Conservation (phyloP, 129 eudicot species). For the Pittosporum tobira region DNA sequence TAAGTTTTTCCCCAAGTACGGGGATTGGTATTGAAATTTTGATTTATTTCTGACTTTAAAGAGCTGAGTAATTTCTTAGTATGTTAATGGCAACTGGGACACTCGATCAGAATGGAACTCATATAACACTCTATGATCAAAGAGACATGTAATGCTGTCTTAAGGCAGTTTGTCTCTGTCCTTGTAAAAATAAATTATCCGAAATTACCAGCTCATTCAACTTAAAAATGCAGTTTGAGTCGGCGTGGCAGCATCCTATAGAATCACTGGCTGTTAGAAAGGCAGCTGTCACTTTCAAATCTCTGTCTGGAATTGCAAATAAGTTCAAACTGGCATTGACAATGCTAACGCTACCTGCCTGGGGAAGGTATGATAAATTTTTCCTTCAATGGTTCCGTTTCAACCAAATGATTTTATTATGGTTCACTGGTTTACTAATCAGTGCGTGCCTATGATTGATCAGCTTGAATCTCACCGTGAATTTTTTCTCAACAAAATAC, state of each 20-base stretch:
- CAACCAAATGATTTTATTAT: not conserved
- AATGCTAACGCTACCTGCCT: slow-evolving; percentile 77
- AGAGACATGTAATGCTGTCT: not conserved
- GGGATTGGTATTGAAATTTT: too few relatives aligned
- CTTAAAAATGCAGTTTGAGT: slow-evolving; percentile 60
- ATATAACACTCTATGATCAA: too few relatives aligned
- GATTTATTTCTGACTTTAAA: too few relatives aligned
- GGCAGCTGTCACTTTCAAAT: slow-evolving; percentile 62
- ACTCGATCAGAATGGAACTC: too few relatives aligned
- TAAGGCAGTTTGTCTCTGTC: not conserved
- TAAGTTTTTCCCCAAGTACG: too few relatives aligned
- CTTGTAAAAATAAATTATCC: too few relatives aligned
- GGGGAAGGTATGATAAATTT: slow-evolving; percentile 47
- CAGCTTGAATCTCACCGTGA: slow-evolving; percentile 64
- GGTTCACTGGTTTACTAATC: slow-evolving; percentile 10
- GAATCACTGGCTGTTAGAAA: slow-evolving; percentile 71
- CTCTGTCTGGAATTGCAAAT: slow-evolving; percentile 63
- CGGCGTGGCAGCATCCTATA: slow-evolving; percentile 98
- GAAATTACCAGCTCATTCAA: not conserved
- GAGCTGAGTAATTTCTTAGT: too few relatives aligned
- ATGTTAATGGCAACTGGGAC: too few relatives aligned
- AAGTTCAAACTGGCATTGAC: slow-evolving; percentile 75
- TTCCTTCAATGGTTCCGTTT: not conserved
- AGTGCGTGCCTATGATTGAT: slow-evolving; percentile 5
- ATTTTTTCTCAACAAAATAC: slow-evolving; percentile 78